Conservation (phyloP, 768 basidiomycete genomes). For the Panus rudis region DNA sequence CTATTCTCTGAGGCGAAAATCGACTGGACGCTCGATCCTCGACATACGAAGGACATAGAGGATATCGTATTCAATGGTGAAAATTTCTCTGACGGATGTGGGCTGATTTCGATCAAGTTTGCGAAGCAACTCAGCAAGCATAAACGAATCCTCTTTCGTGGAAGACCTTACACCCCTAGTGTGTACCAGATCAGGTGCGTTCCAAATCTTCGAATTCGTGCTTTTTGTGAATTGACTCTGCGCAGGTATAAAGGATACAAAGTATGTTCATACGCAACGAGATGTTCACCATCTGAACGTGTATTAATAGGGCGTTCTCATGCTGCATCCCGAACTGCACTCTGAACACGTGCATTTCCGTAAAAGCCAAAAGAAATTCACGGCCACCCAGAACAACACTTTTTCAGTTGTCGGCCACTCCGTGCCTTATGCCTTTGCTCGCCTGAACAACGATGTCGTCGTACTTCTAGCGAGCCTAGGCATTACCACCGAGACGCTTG, state of each 20-base stretch:
- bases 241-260: constrained; percentile 63
- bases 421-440: constrained; percentile 54
- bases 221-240: not conserved
- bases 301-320: constrained; percentile 43
- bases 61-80: constrained; percentile 54
- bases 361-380: constrained; percentile 68
- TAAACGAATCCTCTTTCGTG: constrained; percentile 50
- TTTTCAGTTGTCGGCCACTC: constrained; percentile 66
- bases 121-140: constrained; percentile 44
- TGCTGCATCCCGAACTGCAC: constrained; percentile 58
- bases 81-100: constrained; percentile 63
- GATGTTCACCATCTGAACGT: not conserved
- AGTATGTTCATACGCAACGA: constrained; percentile 3
- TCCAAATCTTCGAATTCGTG: no score
- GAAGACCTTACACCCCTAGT: constrained; percentile 48
- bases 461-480: constrained; percentile 61
- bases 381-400: constrained; percentile 44
- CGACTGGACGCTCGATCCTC: constrained; percentile 48
- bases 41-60: constrained; percentile 43
- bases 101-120: constrained; percentile 48
- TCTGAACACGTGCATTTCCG: constrained; percentile 48
- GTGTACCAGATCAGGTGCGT: constrained; percentile 58
- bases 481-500: constrained; percentile 43
- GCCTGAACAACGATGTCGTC: constrained; percentile 66
- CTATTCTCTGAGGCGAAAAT: constrained; percentile 59